Percentiles rank a stretch among this genome's conserved stretches.
These are phyloP conservation scores for Barnettozyma sucrosica DNA, from an alignment of 805 yeast species.

Conservation along the genomic window DNA sequence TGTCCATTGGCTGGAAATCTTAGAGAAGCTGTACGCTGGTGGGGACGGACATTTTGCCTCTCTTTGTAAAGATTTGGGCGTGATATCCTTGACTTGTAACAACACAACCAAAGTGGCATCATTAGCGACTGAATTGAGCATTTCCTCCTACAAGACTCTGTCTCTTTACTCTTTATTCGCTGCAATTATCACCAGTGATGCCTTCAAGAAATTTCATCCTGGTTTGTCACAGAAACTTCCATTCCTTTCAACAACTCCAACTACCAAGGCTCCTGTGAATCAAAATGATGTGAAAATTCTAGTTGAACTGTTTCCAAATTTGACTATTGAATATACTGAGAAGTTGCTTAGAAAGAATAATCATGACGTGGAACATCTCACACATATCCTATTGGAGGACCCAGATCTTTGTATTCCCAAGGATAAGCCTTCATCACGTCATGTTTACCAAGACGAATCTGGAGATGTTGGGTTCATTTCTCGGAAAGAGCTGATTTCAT, in stretches of 20 bases:
- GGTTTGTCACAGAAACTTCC: conserved; percentile 47
- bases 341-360: conserved; percentile 42
- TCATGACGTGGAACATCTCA: conserved; percentile 49
- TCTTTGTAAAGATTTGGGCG: conserved; percentile 41
- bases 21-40: conserved; percentile 72
- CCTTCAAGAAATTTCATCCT: conserved; percentile 42
- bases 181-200: conserved; percentile 43
- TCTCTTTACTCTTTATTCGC: conserved; percentile 49
- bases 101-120: conserved; percentile 24
- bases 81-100: conserved; percentile 39
- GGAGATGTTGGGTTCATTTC: conserved; percentile 13
- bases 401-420: conserved; percentile 36
- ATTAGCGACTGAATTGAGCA: conserved; percentile 39
- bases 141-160: conserved; percentile 38
- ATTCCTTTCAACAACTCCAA: conserved; percentile 31
- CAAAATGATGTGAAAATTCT: conserved; percentile 35
- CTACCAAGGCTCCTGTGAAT: conserved; percentile 13
- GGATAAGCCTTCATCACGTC: conserved; percentile 9
- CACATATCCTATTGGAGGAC: conserved; percentile 56
- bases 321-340: conserved; percentile 42
- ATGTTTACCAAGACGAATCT: conserved; percentile 16
- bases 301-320: conserved; percentile 63
- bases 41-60: conserved; percentile 72
- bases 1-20: conserved; percentile 48
- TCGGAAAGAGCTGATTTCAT: conserved; percentile 15